Conservation (phyloP, 2,329 filamentous ascomycete species). For the Graphiopsis chlorocephala region DNA sequence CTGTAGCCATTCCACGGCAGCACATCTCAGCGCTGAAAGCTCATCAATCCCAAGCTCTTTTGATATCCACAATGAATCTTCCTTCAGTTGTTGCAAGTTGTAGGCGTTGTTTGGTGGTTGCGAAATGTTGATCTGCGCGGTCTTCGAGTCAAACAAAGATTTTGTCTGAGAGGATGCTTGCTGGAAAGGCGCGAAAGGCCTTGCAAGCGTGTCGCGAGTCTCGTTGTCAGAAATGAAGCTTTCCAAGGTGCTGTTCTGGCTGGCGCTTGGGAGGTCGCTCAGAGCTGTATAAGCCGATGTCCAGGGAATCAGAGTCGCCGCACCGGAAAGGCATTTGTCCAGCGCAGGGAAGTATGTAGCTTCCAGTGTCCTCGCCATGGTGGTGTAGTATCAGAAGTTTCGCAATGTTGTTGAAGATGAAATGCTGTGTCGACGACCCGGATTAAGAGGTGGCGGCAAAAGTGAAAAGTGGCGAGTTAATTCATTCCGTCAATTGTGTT, state of each 20-base stretch:
- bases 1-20: constrained; percentile 79
- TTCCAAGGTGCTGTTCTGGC: constrained; percentile 52
- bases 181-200: constrained; percentile 67
- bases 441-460: not conserved
- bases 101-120: constrained; percentile 65
- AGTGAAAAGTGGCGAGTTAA: not conserved
- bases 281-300: constrained; percentile 55
- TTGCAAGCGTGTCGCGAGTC: constrained; percentile 65
- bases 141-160: constrained; percentile 76
- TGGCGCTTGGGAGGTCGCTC: constrained; percentile 50
- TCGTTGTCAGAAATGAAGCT: constrained; percentile 70
- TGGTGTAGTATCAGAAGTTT: constrained; percentile 1
- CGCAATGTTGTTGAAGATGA: not conserved
- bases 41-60: constrained; percentile 75
- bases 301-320: constrained; percentile 73
- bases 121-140: constrained; percentile 79
- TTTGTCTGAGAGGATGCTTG: constrained; percentile 54
- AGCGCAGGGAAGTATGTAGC: constrained; percentile 75
- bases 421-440: not conserved
- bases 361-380: not conserved
- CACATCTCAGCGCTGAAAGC: constrained; percentile 74
- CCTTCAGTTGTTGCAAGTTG: constrained; percentile 76
- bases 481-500: not conserved
- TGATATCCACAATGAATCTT: constrained; percentile 82
- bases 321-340: constrained; percentile 78